phyloP scores from a whole-genome alignment of 352 stramenopile species.

The Globisporangium heterothallicum region DNA sequence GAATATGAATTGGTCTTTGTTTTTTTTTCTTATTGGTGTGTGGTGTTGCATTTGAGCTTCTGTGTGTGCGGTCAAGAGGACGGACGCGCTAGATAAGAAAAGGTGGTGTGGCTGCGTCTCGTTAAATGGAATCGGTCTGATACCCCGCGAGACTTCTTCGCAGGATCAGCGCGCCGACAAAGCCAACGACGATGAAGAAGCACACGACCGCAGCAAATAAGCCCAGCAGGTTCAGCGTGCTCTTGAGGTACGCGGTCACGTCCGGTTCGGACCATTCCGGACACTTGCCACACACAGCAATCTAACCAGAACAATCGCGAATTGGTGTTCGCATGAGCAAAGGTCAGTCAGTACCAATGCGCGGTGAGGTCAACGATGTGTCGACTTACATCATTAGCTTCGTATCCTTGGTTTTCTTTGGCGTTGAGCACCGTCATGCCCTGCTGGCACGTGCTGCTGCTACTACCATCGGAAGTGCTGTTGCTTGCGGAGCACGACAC shows the following conservation, averaged over 20 bases:
- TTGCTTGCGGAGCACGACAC: conserved; percentile 30
- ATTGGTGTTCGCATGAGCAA: no score
- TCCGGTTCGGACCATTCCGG: conserved; percentile 71
- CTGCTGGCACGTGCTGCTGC: conserved; percentile 21
- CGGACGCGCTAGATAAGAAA: no score
- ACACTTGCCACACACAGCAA: conserved; percentile 66
- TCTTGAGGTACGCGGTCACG: conserved; percentile 62
- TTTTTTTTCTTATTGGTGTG: background rate
- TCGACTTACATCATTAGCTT: conserved; percentile 52
- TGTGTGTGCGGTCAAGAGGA: background rate
- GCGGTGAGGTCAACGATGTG: background rate
- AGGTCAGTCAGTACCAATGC: conserved; percentile 6
- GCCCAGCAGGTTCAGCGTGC: conserved; percentile 55
- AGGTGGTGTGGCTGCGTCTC: no score
- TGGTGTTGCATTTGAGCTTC: background rate
- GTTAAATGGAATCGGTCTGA: conserved; percentile 82
- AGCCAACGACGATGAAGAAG: conserved; percentile 76
- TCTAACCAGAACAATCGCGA: conserved; percentile 25
- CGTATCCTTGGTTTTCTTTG: conserved; percentile 45
- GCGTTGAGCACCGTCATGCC: conserved; percentile 56
- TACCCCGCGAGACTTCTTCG: conserved; percentile 72
- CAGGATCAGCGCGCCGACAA: conserved; percentile 59
- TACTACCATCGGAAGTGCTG: conserved; percentile 2
- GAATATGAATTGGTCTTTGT: conserved; percentile 18
- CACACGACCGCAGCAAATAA: conserved; percentile 63